Evolutionary conservation across 78 protist species (phyloP).

Genomic region (Protostelium mycophagum): DNA sequence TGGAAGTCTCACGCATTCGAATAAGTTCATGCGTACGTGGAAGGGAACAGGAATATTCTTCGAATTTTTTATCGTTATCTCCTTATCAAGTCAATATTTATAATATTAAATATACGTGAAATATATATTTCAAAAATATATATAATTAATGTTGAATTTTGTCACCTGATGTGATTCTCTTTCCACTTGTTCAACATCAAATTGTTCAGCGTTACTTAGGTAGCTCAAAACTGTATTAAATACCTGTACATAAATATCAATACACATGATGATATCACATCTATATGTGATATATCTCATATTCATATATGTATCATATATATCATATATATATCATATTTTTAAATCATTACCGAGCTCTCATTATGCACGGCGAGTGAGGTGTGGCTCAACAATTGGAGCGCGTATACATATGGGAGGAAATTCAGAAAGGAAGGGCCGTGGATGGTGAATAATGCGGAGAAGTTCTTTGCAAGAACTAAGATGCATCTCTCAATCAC

Average conservation of each 20-base stretch:
- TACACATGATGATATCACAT: too few species aligned
- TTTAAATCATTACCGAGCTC: neutral
- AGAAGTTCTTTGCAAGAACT: neutral
- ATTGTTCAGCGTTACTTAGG: neutral
- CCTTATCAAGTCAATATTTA: too few species aligned
- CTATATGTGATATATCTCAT: too few species aligned
- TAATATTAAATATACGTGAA: too few species aligned
- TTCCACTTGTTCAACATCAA: too few species aligned
- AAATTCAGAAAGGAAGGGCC: neutral
- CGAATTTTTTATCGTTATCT: neutral
- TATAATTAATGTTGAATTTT: too few species aligned
- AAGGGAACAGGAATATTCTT: neutral
- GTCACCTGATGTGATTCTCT: neutral
- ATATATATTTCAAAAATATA: too few species aligned
- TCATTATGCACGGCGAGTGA: neutral
- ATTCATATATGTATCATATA: too few species aligned
- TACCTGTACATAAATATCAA: too few species aligned
- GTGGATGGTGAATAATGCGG: neutral
- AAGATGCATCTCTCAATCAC: neutral
- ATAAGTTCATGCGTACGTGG: neutral
- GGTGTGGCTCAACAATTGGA: neutral
- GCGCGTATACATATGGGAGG: neutral
- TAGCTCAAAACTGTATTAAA: neutral
- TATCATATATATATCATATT: too few species aligned
- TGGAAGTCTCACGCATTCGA: slow-evolving; percentile 15